These are phyloP conservation scores for Pythium myriotylum DNA, from an alignment of 352 stramenopile species.

Conservation along the genomic window DNA sequence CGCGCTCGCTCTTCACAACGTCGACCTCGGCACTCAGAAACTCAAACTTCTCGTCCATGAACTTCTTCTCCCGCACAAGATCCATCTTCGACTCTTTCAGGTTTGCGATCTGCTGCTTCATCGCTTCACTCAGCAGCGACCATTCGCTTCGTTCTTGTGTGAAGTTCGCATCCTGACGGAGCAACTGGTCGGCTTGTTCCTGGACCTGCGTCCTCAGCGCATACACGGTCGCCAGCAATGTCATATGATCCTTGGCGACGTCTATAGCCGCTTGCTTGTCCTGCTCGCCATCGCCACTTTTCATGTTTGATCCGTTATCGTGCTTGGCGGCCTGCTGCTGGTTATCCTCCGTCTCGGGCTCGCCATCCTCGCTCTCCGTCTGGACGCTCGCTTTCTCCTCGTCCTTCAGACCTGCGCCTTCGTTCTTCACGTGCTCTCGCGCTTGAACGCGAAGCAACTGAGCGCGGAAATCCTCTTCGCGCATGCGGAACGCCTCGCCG, in stretches of 20 bases:
- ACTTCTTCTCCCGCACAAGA: constrained; percentile 36
- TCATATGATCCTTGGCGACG: constrained; percentile 14
- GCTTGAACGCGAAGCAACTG: background rate
- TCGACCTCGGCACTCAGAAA: constrained; percentile 36
- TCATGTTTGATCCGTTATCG: background rate
- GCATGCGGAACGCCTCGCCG: constrained; percentile 17
- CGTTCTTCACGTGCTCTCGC: too few relatives aligned
- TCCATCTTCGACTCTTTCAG: constrained; percentile 28
- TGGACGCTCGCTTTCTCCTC: background rate
- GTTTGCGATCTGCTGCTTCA: constrained; percentile 21
- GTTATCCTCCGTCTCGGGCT: constrained; percentile 11
- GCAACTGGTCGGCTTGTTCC: constrained; percentile 16
- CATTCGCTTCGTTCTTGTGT: constrained; percentile 36
- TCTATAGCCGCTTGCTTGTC: background rate
- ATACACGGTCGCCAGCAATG: constrained; percentile 35
- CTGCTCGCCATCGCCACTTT: background rate
- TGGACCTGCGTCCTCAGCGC: constrained; percentile 26
- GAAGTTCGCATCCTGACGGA: constrained; percentile 29
- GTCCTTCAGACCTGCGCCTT: too few relatives aligned
- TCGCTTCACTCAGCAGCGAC: constrained; percentile 29
- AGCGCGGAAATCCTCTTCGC: constrained; percentile 16
- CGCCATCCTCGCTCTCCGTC: background rate
- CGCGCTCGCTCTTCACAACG: constrained; percentile 32
- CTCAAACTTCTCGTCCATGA: constrained; percentile 40
- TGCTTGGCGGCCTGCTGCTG: background rate